These are phyloP conservation scores for Shiraia bambusicola DNA, from an alignment of 2,329 filamentous ascomycete species.

Conservation along the genomic window DNA sequence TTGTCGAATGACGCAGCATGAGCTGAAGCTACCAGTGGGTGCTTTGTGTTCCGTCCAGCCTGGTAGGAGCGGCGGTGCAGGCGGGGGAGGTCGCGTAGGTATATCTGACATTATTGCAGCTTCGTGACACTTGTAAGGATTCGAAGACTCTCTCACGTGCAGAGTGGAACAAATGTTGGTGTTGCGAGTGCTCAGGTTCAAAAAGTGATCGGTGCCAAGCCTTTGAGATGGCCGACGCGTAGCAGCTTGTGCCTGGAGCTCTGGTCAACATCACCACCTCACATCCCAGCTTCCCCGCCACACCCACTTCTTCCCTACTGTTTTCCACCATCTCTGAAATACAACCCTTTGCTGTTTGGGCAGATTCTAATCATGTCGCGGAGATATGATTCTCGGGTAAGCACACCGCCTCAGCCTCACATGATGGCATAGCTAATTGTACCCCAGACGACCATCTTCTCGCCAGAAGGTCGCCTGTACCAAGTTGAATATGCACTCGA, in stretches of 20 bases:
- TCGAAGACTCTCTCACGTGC: not conserved
- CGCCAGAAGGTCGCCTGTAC: slow-evolving; percentile 95
- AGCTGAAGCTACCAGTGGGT: slow-evolving; percentile 60
- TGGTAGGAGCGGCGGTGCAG: slow-evolving; percentile 63
- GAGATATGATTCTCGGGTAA: slow-evolving; percentile 94
- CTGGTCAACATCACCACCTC: slow-evolving; percentile 27
- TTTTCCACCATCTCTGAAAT: slow-evolving; percentile 8
- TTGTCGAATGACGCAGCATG: slow-evolving; percentile 17
- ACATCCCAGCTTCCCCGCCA: slow-evolving; percentile 25
- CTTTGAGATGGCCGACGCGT: slow-evolving; percentile 38
- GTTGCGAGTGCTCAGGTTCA: slow-evolving; percentile 17
- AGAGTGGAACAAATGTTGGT: slow-evolving; percentile 7
- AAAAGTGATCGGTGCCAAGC: slow-evolving; percentile 32
- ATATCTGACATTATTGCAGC: slow-evolving; percentile 30
- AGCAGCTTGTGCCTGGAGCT: slow-evolving; percentile 45
- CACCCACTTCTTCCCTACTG: slow-evolving; percentile 11
- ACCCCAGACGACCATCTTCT: slow-evolving; percentile 95
- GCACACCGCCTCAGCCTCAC: slow-evolving; percentile 37
- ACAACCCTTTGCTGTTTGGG: slow-evolving; percentile 1
- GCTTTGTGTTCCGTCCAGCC: slow-evolving; percentile 95
- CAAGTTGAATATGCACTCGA: slow-evolving; percentile 99
- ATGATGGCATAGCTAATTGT: slow-evolving; percentile 22
- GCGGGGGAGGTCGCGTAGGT: slow-evolving; percentile 34
- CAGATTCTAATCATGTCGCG: slow-evolving; percentile 71
- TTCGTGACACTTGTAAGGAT: not conserved